These are phyloP conservation scores for Brassica rapa DNA, from an alignment of 345 rosid genomes.

Conservation along the genomic window DNA sequence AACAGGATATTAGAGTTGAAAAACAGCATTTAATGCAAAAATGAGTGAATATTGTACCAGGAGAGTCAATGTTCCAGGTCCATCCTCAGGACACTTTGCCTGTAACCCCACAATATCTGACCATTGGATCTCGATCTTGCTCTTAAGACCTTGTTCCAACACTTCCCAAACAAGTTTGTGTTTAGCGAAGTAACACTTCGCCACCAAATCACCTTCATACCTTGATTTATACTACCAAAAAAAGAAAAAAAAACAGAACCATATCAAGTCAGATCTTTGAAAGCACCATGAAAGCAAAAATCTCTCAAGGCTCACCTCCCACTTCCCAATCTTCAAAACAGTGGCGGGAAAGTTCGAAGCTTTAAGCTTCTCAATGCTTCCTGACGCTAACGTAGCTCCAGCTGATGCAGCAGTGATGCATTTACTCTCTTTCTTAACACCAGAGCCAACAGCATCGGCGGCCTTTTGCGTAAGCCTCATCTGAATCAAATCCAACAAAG, in stretches of 20 bases:
- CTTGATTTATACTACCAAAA: constrained; percentile 72
- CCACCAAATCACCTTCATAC: constrained; percentile 98
- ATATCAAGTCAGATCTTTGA: constrained; percentile 4
- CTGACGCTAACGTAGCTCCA: constrained; percentile 24
- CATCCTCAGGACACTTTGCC: constrained; percentile 81
- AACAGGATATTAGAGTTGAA: constrained; percentile 9
- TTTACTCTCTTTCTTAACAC: constrained; percentile 59
- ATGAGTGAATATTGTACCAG: constrained; percentile 56
- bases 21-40: not conserved
- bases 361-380: constrained; percentile 75
- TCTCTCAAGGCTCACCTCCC: constrained; percentile 66
- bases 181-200: constrained; percentile 98
- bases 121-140: constrained; percentile 99
- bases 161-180: constrained; percentile 99
- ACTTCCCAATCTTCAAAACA: constrained; percentile 71
- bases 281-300: not conserved
- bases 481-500: constrained; percentile 90
- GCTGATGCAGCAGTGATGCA: constrained; percentile 23
- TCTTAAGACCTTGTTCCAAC: constrained; percentile 94
- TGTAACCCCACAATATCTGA: constrained; percentile 91
- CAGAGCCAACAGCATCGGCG: constrained; percentile 12
- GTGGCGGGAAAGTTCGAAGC: constrained; percentile 97
- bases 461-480: constrained; percentile 71
- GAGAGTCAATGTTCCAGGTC: constrained; percentile 81
- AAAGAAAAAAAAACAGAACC: constrained; percentile 17